Evolutionary conservation across 108 stramenopile genomes (phyloP).

Genomic region (Cyclotella baltica): DNA sequence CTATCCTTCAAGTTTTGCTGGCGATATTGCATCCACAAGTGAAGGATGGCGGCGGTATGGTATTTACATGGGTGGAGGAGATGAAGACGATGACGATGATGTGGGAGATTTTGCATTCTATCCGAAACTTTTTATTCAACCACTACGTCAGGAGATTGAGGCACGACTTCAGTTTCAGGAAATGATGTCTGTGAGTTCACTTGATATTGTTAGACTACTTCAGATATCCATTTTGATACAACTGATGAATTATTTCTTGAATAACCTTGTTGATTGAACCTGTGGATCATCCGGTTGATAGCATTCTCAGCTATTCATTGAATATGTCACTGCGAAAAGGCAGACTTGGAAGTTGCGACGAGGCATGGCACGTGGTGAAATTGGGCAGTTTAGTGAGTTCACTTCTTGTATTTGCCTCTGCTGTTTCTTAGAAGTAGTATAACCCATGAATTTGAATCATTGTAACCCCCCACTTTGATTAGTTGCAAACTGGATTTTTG

Average conservation of each 20-base stretch:
- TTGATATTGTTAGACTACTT: constrained; percentile 13
- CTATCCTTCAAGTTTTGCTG: constrained; percentile 21
- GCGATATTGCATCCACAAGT: constrained; percentile 13
- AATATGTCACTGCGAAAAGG: constrained; percentile 14
- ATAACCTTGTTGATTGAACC: too few species aligned
- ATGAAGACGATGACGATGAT: constrained; percentile 16
- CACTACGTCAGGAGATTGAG: constrained; percentile 13
- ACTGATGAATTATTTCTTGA: background rate
- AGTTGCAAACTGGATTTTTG: constrained; percentile 19
- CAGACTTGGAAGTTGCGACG: background rate
- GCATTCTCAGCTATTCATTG: constrained; percentile 29
- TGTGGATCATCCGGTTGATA: background rate
- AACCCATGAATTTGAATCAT: background rate
- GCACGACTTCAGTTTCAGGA: constrained; percentile 31
- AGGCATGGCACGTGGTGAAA: constrained; percentile 6
- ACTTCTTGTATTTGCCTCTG: background rate
- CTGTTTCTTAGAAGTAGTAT: background rate
- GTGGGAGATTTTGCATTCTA: constrained; percentile 27
- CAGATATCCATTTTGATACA: background rate
- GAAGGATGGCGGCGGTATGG: constrained; percentile 25
- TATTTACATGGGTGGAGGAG: background rate
- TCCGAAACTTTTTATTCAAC: constrained; percentile 25
- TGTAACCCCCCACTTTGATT: background rate
- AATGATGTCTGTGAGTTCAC: constrained; percentile 24
- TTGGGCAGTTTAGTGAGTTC: constrained; percentile 2